Conservation (phyloP, 106 monocot genomes). For the Dioscorea dumetorum region DNA sequence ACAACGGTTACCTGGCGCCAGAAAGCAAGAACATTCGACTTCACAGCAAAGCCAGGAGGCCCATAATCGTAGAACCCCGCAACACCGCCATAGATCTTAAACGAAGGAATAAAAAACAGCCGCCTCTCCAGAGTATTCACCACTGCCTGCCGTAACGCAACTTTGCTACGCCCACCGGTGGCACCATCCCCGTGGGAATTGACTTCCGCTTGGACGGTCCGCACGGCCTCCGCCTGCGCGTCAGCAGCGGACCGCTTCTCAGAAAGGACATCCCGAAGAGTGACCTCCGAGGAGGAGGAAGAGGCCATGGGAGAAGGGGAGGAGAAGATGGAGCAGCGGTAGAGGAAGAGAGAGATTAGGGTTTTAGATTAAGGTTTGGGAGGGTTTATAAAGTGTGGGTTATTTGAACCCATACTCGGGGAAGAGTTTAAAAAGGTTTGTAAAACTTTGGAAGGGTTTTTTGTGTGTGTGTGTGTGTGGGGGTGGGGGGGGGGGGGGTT, state of each 20-base stretch:
- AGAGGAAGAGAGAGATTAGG: constrained; percentile 13
- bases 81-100: constrained; percentile 95
- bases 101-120: constrained; percentile 83
- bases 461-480: no score
- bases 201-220: constrained; percentile 42
- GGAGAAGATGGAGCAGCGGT: constrained; percentile 3
- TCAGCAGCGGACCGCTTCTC: constrained; percentile 46
- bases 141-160: constrained; percentile 55
- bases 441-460: no score
- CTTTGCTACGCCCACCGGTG: constrained; percentile 22
- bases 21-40: constrained; percentile 80
- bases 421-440: no score
- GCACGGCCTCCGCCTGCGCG: constrained; percentile 49
- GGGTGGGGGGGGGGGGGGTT: no score
- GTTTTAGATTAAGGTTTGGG: constrained; percentile 9
- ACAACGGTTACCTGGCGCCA: constrained; percentile 93
- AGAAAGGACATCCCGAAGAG: constrained; percentile 47
- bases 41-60: constrained; percentile 81
- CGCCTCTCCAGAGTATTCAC: constrained; percentile 80
- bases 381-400: no score
- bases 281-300: constrained; percentile 21
- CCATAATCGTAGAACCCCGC: constrained; percentile 94
- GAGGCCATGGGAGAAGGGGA: constrained; percentile 1
- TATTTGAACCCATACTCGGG: no score
- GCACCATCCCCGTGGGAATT: constrained; percentile 6